A percentile compares a stretch with the other conserved stretches of the same genome.
Conservation (phyloP, 768 basidiomycete species). For the Lactarius indigo region DNA sequence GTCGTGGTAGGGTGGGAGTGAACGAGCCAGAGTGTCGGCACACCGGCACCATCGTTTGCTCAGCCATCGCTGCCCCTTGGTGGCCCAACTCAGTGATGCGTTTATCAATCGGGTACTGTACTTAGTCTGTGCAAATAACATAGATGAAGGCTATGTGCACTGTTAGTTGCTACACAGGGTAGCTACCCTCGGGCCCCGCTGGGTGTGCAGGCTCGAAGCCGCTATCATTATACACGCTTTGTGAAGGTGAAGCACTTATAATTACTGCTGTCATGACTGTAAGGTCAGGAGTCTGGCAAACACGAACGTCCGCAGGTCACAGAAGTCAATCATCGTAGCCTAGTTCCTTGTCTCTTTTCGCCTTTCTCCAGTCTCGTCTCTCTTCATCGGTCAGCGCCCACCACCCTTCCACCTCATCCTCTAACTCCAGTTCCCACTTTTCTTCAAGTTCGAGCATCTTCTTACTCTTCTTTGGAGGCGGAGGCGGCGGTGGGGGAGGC, state of each 20-base stretch:
- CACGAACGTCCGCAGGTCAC: neutral
- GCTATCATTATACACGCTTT: neutral
- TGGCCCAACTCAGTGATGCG: no score
- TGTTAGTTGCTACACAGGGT: no score
- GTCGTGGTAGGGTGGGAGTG: neutral
- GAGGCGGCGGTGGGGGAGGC: slow-evolving; percentile 64
- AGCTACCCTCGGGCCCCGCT: no score
- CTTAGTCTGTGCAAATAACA: no score
- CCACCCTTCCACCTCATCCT: slow-evolving; percentile 70
- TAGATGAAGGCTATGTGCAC: no score
- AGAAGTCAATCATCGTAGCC: slow-evolving; percentile 35
- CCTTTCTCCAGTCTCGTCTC: slow-evolving; percentile 45
- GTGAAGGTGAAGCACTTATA: no score
- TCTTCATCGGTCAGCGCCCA: slow-evolving; percentile 35
- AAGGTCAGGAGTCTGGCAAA: neutral
- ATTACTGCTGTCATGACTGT: no score
- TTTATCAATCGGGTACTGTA: no score
- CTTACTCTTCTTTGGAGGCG: slow-evolving; percentile 74
- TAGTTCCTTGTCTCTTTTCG: slow-evolving; percentile 62
- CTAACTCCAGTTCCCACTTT: slow-evolving; percentile 74
- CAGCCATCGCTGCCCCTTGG: no score
- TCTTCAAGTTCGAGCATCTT: slow-evolving; percentile 75
- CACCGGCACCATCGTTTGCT: neutral
- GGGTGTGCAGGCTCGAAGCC: neutral
- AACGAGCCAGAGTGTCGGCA: neutral